These are phyloP conservation scores for Agrocybe praecox DNA, from an alignment of 768 basidiomycete genomes.

Conservation along the genomic window DNA sequence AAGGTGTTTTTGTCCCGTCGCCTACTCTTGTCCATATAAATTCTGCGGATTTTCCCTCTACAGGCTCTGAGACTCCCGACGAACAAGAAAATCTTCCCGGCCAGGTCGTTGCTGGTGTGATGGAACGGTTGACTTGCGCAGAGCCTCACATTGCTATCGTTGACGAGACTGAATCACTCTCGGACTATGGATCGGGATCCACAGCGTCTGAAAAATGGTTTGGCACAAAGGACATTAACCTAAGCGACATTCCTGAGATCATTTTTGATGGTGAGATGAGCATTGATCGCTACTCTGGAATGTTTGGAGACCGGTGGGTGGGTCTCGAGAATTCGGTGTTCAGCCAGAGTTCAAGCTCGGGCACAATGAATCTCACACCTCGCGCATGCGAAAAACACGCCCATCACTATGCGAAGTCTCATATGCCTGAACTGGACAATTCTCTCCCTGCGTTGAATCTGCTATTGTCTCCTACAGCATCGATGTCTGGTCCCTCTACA, in stretches of 20 bases:
- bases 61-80: background rate
- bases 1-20: background rate
- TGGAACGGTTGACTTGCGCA: background rate
- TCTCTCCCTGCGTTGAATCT: background rate
- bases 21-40: background rate
- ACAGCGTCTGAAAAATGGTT: background rate
- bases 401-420: background rate
- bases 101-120: background rate
- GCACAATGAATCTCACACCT: background rate
- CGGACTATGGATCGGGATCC: background rate
- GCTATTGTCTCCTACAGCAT: background rate
- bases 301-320: background rate
- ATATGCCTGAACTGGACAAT: background rate
- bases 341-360: background rate
- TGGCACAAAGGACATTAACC: background rate
- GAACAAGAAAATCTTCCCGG: background rate
- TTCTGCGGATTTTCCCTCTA: background rate
- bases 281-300: background rate
- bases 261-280: background rate
- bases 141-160: background rate
- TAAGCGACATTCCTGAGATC: background rate
- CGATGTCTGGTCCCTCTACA: background rate
- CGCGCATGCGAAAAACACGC: background rate
- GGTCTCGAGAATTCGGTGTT: background rate
- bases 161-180: background rate